Evolutionary conservation across 2,329 filamentous ascomycete species (phyloP).

Genomic region (Chaetomiaceae sp.): DNA sequence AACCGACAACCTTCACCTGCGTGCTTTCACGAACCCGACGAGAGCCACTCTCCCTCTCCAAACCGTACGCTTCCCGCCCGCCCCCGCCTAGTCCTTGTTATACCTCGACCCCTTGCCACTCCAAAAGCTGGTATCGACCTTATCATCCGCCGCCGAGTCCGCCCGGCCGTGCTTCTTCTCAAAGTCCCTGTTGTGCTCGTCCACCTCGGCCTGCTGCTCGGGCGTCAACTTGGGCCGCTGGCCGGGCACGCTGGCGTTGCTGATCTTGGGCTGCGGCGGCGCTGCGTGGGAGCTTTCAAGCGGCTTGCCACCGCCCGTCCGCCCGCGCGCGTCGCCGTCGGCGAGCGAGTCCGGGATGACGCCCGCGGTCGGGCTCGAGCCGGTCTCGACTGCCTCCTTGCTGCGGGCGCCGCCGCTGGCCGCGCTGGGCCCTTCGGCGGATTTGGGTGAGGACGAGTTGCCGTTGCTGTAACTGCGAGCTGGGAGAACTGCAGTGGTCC

Average conservation of each 20-base stretch:
- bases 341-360: conserved; percentile 28
- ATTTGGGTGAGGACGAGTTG: conserved; percentile 21
- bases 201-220: conserved; percentile 51
- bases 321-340: conserved; percentile 29
- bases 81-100: conserved; percentile 2
- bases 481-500: neutral
- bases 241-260: conserved; percentile 40
- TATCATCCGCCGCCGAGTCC: conserved; percentile 37
- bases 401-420: conserved; percentile 33
- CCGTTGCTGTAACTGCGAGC: conserved; percentile 4
- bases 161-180: conserved; percentile 46
- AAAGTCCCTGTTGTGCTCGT: conserved; percentile 54
- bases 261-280: conserved; percentile 45
- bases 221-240: conserved; percentile 33
- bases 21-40: no score
- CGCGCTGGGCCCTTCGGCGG: conserved; percentile 25
- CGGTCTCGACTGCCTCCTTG: conserved; percentile 28
- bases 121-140: conserved; percentile 53
- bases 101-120: conserved; percentile 29
- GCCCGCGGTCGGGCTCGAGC: conserved; percentile 20
- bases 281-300: conserved; percentile 31
- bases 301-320: conserved; percentile 35
- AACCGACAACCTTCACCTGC: no score
- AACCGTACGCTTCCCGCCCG: no score
- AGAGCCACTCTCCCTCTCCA: no score